Evolutionary conservation across 345 rosid genomes (phyloP), one percentile per base, ranked within the genome.

Genomic region (Firmiana major): DNA sequence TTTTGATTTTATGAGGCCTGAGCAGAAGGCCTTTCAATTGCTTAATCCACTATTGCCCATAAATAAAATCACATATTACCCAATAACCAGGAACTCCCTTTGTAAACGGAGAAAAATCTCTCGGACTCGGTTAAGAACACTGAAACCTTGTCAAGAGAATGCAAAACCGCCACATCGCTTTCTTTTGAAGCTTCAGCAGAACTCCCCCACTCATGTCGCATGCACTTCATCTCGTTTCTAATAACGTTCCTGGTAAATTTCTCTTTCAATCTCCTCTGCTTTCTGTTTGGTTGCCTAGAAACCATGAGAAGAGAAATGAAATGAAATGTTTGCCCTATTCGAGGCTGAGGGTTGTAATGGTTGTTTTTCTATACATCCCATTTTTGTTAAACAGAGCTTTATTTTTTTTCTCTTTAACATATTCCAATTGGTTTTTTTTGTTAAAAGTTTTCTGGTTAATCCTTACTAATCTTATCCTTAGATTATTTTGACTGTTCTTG

Each of bases 141-240:
- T 17, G 43, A 72, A 72, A 54, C 63, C 75, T 64, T 53, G 63
- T 31, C 6, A 55, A 21, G 51, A 5, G 48, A 72, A 54, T n/a
- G 63, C 75, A n/a, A 72, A 54, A 72, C 34, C n/a, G 31, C 75
- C 64, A 11, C 49, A 7, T 19, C n/a, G 12, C 49, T 11, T 21
- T 57, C 49, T 38, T 54, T 40, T 57, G 76, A 58, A 72, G 63
- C 63, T 54, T 24, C 54, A 46, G 2, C 22, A 34, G 21, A 57
- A 13, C 15, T n/a, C 16, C 19, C 3, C 8, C 9, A 12, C 76
- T 22, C 51, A 73, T 73, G 76, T 73, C 76, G 54, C 55, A 73
- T 59, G 66, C 66, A 21, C 76, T 58, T 58, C 66, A 58, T 42
- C 53, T 55, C 38, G 64, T 72, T 55, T 34, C 75, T 21, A 72